Evolutionary conservation across 2,329 filamentous ascomycete genomes (phyloP), one percentile per base, ranked within the genome.

Genomic region (Hypocrella siamensis): DNA sequence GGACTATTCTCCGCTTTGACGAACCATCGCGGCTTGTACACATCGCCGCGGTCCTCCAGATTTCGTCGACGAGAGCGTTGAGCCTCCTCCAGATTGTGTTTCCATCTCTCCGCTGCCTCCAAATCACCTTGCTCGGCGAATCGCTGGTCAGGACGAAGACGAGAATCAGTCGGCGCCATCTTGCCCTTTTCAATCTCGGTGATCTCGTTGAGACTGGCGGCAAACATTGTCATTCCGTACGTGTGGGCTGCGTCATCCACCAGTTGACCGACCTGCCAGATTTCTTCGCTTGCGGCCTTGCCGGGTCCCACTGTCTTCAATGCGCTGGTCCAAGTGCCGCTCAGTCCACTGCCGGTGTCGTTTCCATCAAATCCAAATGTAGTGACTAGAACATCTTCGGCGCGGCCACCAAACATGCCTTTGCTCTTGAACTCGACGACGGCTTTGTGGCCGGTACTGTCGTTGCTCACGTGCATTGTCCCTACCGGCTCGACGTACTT

Each of bases 401-500:
- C 80, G 35, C 90, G 75, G 11, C 90, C 90, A 19, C 88, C 86
- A 58, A 96, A 98, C 83, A 98, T 93, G 41, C 90, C 88, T 49
- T 90, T 92, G 34, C 79, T 74, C 51, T 90, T 92, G 61, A 98
- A 98, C 35, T 88, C 85, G 29, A 84, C 74, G n/a, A 78, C 66
- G 1, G 85, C 82, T 49, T 83, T 86, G 42, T 80, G 75, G 6
- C 86, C 84, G 0, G 77, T 84, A 5, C 70, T 79, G 46, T 98
- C 90, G 51, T 88, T 88, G 41, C 72, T 60, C 21, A 98, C 71
- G 17, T 77, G 75, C 82, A 96, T 90, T 27, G 72, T 83, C 28
- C 86, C 86, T 1, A 92, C 83, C 0, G 90, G 90, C 56, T 98
- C 90, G 10, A 96, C 75, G 49, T 98, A 98, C 56, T 96, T 98